Conservation (phyloP, 2,329 filamentous ascomycete genomes). For the Penicillium sp. region DNA sequence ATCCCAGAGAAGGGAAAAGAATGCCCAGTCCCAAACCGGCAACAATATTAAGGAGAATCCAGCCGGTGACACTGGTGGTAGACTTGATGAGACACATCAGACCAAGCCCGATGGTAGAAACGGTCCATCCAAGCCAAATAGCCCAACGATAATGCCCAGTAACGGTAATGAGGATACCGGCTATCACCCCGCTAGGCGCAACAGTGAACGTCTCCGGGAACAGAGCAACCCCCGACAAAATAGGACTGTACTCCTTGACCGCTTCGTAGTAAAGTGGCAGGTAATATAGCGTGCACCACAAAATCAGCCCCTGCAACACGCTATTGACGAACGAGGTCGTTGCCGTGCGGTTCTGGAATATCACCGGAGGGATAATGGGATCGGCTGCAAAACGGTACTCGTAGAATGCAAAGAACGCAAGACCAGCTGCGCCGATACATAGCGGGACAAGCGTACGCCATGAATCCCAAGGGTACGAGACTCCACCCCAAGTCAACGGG, state of each 20-base stretch:
- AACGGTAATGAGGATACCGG: conserved; percentile 45
- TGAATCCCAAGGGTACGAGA: conserved; percentile 60
- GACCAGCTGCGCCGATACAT: conserved; percentile 49
- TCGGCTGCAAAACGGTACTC: conserved; percentile 50
- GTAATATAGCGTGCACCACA: conserved; percentile 53
- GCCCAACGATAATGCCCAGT: conserved; percentile 58
- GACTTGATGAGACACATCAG: conserved; percentile 29
- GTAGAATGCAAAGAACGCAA: conserved; percentile 52
- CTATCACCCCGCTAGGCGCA: conserved; percentile 55
- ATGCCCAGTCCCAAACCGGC: conserved; percentile 59
- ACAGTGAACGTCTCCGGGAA: conserved; percentile 60
- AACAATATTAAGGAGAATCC: conserved; percentile 58
- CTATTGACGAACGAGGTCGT: conserved; percentile 52
- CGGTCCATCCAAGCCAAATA: conserved; percentile 57
- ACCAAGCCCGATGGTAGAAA: conserved; percentile 58
- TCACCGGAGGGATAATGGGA: conserved; percentile 45
- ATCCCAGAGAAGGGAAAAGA: conserved; percentile 59
- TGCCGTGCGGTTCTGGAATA: conserved; percentile 45
- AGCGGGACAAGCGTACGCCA: conserved; percentile 60
- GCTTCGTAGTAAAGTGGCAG: conserved; percentile 43
- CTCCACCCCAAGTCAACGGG: conserved; percentile 60
- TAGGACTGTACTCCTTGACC: conserved; percentile 51
- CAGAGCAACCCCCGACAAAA: conserved; percentile 52
- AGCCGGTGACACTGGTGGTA: conserved; percentile 49
- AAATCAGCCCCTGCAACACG: conserved; percentile 50